Evolutionary conservation across 1,284 basidiomycete species (phyloP).

Genomic region (Cutaneotrichosporon sp.): DNA sequence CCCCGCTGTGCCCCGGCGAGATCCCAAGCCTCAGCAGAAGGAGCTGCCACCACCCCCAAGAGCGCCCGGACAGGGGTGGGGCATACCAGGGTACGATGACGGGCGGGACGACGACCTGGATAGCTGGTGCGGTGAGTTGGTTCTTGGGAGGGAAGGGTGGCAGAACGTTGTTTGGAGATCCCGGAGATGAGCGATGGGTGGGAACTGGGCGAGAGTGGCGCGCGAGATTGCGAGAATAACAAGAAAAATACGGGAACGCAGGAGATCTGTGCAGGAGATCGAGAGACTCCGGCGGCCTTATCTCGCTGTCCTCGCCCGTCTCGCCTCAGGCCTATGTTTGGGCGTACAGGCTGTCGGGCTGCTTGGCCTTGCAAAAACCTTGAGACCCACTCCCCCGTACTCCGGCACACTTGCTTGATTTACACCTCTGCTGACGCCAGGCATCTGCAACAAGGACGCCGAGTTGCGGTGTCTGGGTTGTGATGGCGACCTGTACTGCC

Average conservation of each 20-base stretch:
- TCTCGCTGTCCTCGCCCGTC: neutral
- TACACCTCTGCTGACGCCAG: constrained; percentile 21
- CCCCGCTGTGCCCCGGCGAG: constrained; percentile 15
- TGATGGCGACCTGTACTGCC: constrained; percentile 43
- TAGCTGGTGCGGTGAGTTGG: constrained; percentile 44
- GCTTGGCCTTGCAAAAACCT: too few relatives aligned
- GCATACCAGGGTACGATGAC: constrained; percentile 37
- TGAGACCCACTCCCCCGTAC: too few relatives aligned
- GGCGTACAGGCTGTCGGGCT: too few relatives aligned
- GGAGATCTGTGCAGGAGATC: neutral
- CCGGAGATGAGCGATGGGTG: too few relatives aligned
- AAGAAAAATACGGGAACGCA: too few relatives aligned
- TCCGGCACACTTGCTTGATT: neutral
- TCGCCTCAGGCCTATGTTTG: too few relatives aligned
- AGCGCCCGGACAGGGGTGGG: constrained; percentile 24
- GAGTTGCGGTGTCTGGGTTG: constrained; percentile 38
- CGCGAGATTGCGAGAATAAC: too few relatives aligned
- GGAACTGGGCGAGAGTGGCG: too few relatives aligned
- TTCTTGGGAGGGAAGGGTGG: neutral
- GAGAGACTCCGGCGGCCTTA: neutral
- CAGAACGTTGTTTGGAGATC: neutral
- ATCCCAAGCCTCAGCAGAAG: constrained; percentile 3
- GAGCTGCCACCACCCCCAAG: constrained; percentile 14
- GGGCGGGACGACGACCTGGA: constrained; percentile 37
- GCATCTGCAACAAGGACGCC: constrained; percentile 45